A percentile compares a stretch with the other conserved stretches of the same genome.
Evolutionary conservation across 2,329 filamentous ascomycete species (phyloP).

Genomic region (Aspergillus floridensis): DNA sequence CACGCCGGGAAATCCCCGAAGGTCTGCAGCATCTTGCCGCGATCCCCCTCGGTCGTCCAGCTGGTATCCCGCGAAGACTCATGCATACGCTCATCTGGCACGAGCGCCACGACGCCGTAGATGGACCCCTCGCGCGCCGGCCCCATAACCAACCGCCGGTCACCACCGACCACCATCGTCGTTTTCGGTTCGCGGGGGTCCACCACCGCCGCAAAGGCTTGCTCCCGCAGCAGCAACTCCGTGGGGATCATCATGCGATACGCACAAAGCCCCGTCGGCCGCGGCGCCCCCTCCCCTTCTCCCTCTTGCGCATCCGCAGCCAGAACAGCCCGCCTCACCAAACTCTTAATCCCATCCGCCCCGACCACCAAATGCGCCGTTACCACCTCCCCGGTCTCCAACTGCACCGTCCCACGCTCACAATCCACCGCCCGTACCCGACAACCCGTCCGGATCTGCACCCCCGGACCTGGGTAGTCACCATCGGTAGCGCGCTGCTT

Average conservation of each 20-base stretch:
- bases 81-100: constrained; percentile 36
- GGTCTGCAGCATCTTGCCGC: constrained; percentile 10
- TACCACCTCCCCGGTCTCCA: constrained; percentile 16
- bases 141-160: constrained; percentile 47
- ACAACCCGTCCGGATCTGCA: background rate
- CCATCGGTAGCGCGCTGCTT: constrained; percentile 2
- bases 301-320: background rate
- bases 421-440: constrained; percentile 1
- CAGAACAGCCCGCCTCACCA: constrained; percentile 1
- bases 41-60: constrained; percentile 8
- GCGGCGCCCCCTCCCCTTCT: background rate
- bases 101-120: constrained; percentile 46
- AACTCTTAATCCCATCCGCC: constrained; percentile 28
- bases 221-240: background rate
- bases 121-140: constrained; percentile 43
- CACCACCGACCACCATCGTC: constrained; percentile 48
- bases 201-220: constrained; percentile 29
- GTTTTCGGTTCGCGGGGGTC: constrained; percentile 42
- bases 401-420: background rate
- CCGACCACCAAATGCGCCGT: constrained; percentile 29
- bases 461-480: background rate
- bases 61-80: background rate
- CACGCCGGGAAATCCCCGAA: constrained; percentile 11
- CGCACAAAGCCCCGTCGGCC: background rate
- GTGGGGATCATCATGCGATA: background rate